These are phyloP conservation scores for Chamaecyparis obtusa DNA, from an alignment of 75 land plant genomes.

Conservation along the genomic window DNA sequence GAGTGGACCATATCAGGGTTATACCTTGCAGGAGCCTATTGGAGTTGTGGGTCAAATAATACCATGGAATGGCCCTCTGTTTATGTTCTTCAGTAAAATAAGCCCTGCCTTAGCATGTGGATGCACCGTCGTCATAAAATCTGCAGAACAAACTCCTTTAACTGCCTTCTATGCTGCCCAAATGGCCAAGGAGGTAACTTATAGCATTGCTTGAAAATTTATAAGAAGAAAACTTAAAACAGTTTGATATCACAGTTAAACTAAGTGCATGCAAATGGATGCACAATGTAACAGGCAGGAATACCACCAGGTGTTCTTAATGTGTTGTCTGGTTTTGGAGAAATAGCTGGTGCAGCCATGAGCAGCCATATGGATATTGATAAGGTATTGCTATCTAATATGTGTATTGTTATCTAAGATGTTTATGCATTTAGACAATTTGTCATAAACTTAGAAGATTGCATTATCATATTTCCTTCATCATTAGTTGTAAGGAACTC, in stretches of 20 bases:
- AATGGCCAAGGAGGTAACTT: constrained; percentile 59
- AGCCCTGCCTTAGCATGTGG: constrained; percentile 80
- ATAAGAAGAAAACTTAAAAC: too few relatives aligned
- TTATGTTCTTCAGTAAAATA: constrained; percentile 60
- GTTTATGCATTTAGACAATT: too few relatives aligned
- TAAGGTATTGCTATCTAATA: too few relatives aligned
- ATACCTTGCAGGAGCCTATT: neutral
- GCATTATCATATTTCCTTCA: too few relatives aligned
- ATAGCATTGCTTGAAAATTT: neutral
- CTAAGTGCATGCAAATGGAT: too few relatives aligned
- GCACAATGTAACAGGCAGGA: constrained; percentile 55
- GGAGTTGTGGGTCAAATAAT: constrained; percentile 82
- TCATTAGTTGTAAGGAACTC: too few relatives aligned
- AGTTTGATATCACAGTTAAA: too few relatives aligned
- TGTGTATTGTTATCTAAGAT: too few relatives aligned
- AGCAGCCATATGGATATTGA: constrained; percentile 86
- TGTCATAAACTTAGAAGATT: too few relatives aligned
- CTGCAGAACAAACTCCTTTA: constrained; percentile 44
- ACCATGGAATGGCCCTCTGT: constrained; percentile 80
- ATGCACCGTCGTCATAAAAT: constrained; percentile 51
- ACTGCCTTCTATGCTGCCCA: constrained; percentile 65
- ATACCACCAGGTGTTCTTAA: constrained; percentile 83
- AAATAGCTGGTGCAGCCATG: constrained; percentile 72
- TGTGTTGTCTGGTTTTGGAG: constrained; percentile 72
- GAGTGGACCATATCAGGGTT: too few relatives aligned